Conservation (phyloP, 176 grass and related monocot species). For the Oryza coarctata region DNA sequence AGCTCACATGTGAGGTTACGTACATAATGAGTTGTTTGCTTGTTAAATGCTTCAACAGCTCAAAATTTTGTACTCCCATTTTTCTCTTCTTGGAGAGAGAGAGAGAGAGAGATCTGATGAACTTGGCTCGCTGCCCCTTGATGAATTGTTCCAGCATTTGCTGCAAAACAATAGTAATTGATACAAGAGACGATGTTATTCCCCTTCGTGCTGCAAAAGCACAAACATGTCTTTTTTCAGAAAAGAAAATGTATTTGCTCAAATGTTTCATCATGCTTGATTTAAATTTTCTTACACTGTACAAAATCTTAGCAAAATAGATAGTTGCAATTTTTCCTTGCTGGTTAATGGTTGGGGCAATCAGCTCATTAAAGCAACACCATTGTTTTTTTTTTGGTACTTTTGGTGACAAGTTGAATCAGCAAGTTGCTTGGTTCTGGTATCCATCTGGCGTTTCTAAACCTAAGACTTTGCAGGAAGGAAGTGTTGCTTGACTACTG, state of each 20-base stretch:
- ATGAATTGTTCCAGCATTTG: not conserved
- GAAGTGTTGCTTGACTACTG: too few relatives aligned
- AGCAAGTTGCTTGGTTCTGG: not conserved
- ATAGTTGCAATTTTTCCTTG: not conserved
- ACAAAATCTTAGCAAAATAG: not conserved
- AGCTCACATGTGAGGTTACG: conserved; percentile 31
- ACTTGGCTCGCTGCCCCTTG: not conserved
- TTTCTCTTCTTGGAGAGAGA: conserved; percentile 10
- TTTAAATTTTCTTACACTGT: not conserved
- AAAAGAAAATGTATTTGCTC: not conserved
- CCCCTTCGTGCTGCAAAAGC: not conserved
- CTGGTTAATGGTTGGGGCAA: not conserved
- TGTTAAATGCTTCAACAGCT: conserved; percentile 35
- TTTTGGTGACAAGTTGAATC: not conserved
- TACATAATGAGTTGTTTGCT: conserved; percentile 41
- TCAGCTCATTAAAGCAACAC: not conserved
- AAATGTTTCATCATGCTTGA: not conserved
- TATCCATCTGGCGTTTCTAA: not conserved
- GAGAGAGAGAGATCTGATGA: not conserved
- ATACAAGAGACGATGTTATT: not conserved
- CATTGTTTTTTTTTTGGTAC: not conserved
- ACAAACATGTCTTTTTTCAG: not conserved
- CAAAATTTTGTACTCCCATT: conserved; percentile 37
- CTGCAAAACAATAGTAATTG: not conserved
- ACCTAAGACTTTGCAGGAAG: too few relatives aligned